Evolutionary conservation across 2,329 filamentous ascomycete species (phyloP).

Genomic region (Stenocarpella maydis): DNA sequence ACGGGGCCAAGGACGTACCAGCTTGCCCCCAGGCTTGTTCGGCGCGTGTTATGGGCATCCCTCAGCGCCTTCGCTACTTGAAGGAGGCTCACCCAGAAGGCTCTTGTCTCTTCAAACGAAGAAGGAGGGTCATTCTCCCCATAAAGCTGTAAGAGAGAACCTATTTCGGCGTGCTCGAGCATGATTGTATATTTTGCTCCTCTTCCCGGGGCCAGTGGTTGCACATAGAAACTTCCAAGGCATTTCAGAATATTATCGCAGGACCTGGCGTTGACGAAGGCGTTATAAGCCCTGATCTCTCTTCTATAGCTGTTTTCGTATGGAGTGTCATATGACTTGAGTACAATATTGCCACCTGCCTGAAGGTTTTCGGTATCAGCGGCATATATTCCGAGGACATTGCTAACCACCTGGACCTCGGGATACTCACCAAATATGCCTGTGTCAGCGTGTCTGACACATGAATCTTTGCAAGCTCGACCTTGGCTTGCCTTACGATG

Average conservation of each 20-base stretch:
- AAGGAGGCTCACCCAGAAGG: neutral
- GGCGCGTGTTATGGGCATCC: neutral
- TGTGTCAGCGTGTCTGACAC: neutral
- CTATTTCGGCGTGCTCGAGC: neutral
- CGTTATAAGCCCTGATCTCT: neutral
- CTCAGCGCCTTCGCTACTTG: neutral
- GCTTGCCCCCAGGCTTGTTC: neutral
- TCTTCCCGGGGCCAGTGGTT: neutral
- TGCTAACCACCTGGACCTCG: too few relatives aligned
- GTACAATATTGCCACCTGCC: neutral
- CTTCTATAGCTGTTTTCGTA: neutral
- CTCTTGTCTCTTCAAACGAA: neutral
- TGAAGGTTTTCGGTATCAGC: neutral
- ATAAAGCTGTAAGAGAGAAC: neutral
- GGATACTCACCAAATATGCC: neutral
- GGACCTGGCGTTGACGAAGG: neutral
- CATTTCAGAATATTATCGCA: neutral
- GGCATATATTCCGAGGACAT: accelerated
- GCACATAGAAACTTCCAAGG: neutral
- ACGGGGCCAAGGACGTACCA: neutral
- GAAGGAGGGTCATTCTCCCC: neutral
- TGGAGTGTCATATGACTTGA: neutral
- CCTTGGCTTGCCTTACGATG: neutral
- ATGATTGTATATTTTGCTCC: neutral
- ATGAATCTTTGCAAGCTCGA: neutral